These are phyloP conservation scores for Candida ficus DNA, from an alignment of 805 yeast genomes.

Conservation along the genomic window DNA sequence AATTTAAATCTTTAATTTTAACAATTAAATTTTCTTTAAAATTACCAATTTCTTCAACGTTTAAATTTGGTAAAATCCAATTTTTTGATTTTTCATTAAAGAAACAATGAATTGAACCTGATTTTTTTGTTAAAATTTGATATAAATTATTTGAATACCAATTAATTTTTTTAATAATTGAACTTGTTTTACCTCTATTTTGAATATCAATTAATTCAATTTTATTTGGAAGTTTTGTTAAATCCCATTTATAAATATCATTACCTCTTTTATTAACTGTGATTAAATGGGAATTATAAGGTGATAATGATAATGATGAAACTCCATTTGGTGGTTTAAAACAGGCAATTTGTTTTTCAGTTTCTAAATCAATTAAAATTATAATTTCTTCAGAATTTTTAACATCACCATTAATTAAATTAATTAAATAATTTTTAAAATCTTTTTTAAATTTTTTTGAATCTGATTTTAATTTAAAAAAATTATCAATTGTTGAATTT, in stretches of 20 bases:
- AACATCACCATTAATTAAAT: conserved; percentile 18
- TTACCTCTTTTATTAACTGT: conserved; percentile 58
- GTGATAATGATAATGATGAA: conserved; percentile 54
- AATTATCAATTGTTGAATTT: conserved; percentile 47
- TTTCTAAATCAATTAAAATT: conserved; percentile 42
- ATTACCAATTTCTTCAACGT: conserved; percentile 7
- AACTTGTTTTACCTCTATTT: conserved; percentile 57
- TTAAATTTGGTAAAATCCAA: conserved; percentile 23
- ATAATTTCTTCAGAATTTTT: conserved; percentile 21
- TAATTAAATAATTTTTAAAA: conserved; percentile 8
- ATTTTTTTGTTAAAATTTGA: conserved; percentile 45
- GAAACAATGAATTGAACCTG: conserved; percentile 64
- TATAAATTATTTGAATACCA: conserved; percentile 46
- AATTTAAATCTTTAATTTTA: conserved; percentile 3
- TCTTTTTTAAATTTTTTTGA: conserved; percentile 9
- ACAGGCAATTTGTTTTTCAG: conserved; percentile 32
- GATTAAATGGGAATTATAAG: conserved; percentile 52
- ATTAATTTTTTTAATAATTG: conserved; percentile 42
- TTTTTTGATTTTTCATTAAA: conserved; percentile 21
- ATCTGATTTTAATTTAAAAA: conserved; percentile 41
- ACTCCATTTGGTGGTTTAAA: conserved; percentile 62
- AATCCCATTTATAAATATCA: conserved; percentile 59
- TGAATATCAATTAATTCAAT: conserved; percentile 54
- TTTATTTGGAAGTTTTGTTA: conserved; percentile 43
- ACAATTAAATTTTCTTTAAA: conserved; percentile 1